Evolutionary conservation across 257 asterid species (phyloP).

Genomic region (Nicotiana paniculata): DNA sequence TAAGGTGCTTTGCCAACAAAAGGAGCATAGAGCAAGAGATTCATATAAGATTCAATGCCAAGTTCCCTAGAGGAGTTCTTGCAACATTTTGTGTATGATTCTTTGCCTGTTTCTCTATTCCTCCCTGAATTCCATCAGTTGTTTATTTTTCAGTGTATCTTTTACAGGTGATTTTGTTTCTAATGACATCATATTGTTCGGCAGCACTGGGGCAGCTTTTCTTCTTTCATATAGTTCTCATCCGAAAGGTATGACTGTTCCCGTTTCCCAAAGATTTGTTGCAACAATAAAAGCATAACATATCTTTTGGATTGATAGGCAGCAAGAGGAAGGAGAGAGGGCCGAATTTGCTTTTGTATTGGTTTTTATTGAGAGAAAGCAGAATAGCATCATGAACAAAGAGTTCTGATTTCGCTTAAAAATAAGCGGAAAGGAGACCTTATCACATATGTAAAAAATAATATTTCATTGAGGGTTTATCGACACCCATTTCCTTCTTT

Average conservation of each 20-base stretch:
- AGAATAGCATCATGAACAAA: not conserved
- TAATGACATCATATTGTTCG: conserved; percentile 57
- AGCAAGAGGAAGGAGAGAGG: not conserved
- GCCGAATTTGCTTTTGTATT: not conserved
- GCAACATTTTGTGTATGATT: conserved; percentile 70
- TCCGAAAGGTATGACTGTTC: conserved; percentile 60
- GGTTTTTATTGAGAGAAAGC: not conserved
- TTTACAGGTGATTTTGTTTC: conserved; percentile 54
- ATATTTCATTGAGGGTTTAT: not conserved
- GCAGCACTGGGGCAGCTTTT: conserved; percentile 93
- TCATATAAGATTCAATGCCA: conserved; percentile 33
- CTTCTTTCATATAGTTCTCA: conserved; percentile 87
- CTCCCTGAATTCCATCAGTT: not conserved
- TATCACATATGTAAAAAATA: not conserved
- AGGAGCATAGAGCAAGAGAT: conserved; percentile 63
- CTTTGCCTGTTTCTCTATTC: not conserved
- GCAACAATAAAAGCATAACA: not conserved
- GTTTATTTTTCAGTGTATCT: not conserved
- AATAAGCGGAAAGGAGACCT: not conserved
- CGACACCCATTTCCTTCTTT: not conserved
- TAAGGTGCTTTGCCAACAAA: conserved; percentile 80
- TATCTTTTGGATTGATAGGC: not conserved
- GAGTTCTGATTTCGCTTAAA: not conserved
- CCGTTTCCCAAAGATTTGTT: not conserved
- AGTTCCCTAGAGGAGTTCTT: conserved; percentile 76